Percentiles rank a stretch among this genome's conserved stretches.
These are phyloP conservation scores for Malania oleifera DNA, from an alignment of 164 flowering plant species.

Conservation along the genomic window DNA sequence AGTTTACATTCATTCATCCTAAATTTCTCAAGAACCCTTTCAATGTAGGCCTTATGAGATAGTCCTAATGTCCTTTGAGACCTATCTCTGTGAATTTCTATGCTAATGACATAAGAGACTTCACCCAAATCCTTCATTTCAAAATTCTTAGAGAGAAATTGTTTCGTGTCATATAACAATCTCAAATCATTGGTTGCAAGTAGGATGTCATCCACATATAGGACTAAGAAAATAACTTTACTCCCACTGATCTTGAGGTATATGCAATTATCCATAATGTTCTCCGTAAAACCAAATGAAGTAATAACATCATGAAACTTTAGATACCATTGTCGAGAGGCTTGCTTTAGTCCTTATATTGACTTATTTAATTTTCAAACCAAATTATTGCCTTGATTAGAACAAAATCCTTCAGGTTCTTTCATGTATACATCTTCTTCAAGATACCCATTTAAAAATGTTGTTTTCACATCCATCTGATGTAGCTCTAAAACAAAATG, in stretches of 20 bases:
- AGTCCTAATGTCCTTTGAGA: no score
- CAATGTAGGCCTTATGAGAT: no score
- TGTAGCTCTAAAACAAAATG: constrained; percentile 15
- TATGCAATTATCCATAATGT: constrained; percentile 5
- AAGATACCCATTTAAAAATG: constrained; percentile 3
- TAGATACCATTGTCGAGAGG: constrained; percentile 5
- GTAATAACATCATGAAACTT: not conserved
- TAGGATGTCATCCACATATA: no score
- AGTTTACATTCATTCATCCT: no score
- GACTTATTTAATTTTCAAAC: not conserved
- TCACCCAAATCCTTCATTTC: no score
- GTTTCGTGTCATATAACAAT: no score
- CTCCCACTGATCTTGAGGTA: constrained; percentile 8
- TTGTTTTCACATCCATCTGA: constrained; percentile 14
- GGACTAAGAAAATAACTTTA: not conserved
- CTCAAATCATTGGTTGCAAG: no score
- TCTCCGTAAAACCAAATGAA: not conserved
- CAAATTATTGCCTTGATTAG: not conserved
- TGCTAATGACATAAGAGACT: no score
- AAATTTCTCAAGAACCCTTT: no score
- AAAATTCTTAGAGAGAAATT: no score
- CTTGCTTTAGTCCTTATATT: no score
- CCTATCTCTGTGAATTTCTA: no score
- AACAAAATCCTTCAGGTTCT: constrained; percentile 4
- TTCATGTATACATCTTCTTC: not conserved